Base-by-base conservation (phyloP, 75 land plant species). In the Sequoiadendron giganteum region DNA sequence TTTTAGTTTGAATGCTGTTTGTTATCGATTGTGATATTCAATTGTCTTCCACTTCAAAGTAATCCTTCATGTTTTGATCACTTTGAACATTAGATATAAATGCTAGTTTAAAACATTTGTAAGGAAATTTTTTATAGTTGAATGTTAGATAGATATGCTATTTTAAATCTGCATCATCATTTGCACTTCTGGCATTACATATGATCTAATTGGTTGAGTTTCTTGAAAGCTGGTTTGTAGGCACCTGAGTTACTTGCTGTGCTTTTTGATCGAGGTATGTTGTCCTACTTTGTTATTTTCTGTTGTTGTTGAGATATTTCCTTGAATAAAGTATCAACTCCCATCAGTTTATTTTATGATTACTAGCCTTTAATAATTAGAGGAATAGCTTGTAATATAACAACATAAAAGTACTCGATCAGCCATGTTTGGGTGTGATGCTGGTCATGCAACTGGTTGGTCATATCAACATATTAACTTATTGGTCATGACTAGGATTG, bases 231-330 rank as follows among this genome's bases (percentile, higher is more conserved):
- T 65, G 49, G 28, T 87, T 1, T 91, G 91, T 88, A 95, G 97
- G 97, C 97, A 84, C 96, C 97, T 13, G 96, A 94, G 18, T 88
- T 95, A 84, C 93, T 94, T 28, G 87, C 49, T 30, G 38, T 88
- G 25, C 90, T 95, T 30, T 95, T 95, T 90, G 88, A 89, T 78
- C 80, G 87, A 88, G 97, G 97, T 95, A 83, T 80, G 83, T 86
- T 55, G 55, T 49, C 39, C 36, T 85, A 34, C 68, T 11, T 19
- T 34, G 18, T 61, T 30, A 85, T 85, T 32, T 73, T 2, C 34
- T 73, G 13, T 34, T 73, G 38, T 8, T 73, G 2, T 73, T 13
- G 14, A 73, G 38, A 73, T 9, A 73, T 32, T 10, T 34, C 3
- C 15, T 28, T 72, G 34, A n/a, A 72, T 30, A 10, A 34, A 68